phyloP scores from a whole-genome alignment of 2,329 filamentous ascomycete genomes.

The Fusarium algeriense region DNA sequence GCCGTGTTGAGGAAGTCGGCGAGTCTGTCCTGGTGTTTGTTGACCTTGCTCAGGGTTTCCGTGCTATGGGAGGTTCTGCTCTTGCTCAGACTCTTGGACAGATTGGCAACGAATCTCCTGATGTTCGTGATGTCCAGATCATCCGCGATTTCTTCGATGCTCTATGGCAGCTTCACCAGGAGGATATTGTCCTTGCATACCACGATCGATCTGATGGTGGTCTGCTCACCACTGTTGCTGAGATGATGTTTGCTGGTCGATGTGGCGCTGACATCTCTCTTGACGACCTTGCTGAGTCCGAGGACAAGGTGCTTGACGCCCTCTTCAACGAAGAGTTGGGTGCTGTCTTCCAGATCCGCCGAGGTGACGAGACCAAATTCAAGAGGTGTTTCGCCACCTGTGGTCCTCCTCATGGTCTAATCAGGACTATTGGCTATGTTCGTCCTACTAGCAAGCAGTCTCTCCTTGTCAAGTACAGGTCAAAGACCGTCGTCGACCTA shows the following conservation, averaged over 20 bases:
- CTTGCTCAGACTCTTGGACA: constrained; percentile 90
- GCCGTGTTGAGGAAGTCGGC: constrained; percentile 85
- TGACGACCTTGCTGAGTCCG: constrained; percentile 75
- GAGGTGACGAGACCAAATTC: constrained; percentile 86
- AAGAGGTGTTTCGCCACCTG: constrained; percentile 91
- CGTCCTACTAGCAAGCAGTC: constrained; percentile 77
- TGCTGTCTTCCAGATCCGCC: constrained; percentile 94
- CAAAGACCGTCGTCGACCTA: constrained; percentile 75
- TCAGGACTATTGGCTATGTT: constrained; percentile 86
- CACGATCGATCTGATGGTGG: constrained; percentile 96
- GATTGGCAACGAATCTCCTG: constrained; percentile 85
- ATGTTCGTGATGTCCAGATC: constrained; percentile 84
- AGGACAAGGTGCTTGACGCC: constrained; percentile 76
- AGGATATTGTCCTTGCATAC: constrained; percentile 83
- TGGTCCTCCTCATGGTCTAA: constrained; percentile 82
- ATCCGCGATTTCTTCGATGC: constrained; percentile 95
- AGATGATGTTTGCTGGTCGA: constrained; percentile 98
- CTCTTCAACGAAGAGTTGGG: constrained; percentile 98
- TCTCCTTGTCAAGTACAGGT: constrained; percentile 79
- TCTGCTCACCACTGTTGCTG: constrained; percentile 87
- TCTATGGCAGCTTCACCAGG: constrained; percentile 71
- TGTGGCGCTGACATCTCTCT: constrained; percentile 89
- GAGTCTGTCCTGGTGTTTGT: constrained; percentile 91
- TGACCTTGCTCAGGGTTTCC: constrained; percentile 84
- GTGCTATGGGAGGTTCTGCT: constrained; percentile 89